Base-by-base conservation (phyloP, 257 asterid genomes). In the Penstemon newberryi region DNA sequence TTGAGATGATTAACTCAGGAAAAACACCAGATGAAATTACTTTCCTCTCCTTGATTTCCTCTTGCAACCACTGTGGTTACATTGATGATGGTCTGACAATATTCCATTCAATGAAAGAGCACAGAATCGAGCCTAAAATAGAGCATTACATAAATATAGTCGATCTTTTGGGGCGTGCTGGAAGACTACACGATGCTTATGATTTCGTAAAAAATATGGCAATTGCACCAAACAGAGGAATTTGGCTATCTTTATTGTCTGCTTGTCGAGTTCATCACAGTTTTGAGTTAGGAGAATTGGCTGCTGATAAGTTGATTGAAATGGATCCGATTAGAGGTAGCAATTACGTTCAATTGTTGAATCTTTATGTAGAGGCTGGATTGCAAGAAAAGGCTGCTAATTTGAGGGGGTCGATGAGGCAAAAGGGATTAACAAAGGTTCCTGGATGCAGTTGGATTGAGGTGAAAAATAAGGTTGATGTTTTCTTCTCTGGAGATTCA, bases 401-500 rank as follows among this genome's bases (percentile, higher is more conserved):
- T 9, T 62, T 93, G 82, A 85, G 99, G 84, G 77, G 59, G 41
- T 11, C 67, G 71, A 83, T 87, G 96, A 90, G 76, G 82, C 79
- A 82, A 70, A 82, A 70, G 72, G 99, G 96, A 39, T 55, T 87
- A 60, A 73, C 44, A 70, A 93, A 93, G 88, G 39, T 58, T 10
- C 96, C 96, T 0, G 99, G 97, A 18, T 89, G 92, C 72, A 92
- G 98, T 73, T 92, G 98, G 98, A 82, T 92, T 43, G 96, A 89
- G 83, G 81, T 82, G 47, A 84, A 75, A 68, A 74, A 82, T 77
- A 75, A 81, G 70, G 82, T 82, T 41, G 86, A 83, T 37, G 86
- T 83, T 63, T 92, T 92, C 75, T 89, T 70, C 82, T 89, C 98
- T 0, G 89, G 96, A 38, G 96, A 87, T 75, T 75, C 96, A 5